Conservation (phyloP, 148 eudicot genomes). For the Arbutus unedo region DNA sequence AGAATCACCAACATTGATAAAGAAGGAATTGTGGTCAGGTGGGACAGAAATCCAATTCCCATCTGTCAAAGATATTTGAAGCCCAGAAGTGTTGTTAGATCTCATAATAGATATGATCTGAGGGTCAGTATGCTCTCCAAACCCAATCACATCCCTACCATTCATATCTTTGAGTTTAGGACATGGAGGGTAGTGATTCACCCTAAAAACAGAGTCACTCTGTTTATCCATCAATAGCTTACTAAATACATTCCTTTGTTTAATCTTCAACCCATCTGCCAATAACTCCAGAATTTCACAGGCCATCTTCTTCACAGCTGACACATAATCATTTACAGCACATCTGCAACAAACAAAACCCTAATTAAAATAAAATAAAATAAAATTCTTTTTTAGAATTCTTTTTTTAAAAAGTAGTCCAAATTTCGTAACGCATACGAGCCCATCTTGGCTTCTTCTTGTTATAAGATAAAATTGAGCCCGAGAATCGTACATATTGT, state of each 20-base stretch:
- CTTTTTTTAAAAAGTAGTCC: no score
- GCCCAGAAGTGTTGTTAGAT: conserved; percentile 51
- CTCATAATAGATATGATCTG: conserved; percentile 52
- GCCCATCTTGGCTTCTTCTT: no score
- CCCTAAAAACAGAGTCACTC: conserved; percentile 55
- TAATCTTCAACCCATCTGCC: conserved; percentile 48
- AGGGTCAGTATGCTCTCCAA: conserved; percentile 60
- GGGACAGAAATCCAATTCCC: conserved; percentile 47
- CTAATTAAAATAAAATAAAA: background rate
- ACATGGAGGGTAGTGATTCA: conserved; percentile 54
- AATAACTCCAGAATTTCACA: conserved; percentile 47
- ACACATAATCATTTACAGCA: conserved; percentile 37
- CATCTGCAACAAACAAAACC: conserved; percentile 18
- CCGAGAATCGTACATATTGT: no score
- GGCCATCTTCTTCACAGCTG: conserved; percentile 45
- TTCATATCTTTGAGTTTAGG: conserved; percentile 21
- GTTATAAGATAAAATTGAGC: no score
- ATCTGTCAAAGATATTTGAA: conserved; percentile 41
- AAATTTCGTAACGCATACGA: no score
- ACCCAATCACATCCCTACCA: conserved; percentile 38
- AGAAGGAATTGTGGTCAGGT: conserved; percentile 48
- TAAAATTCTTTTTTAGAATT: background rate
- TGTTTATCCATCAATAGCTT: conserved; percentile 44
- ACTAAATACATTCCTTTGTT: conserved; percentile 39
- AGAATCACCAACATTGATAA: conserved; percentile 59